These are phyloP conservation scores for Mycena albidolilacea DNA, from an alignment of 768 basidiomycete genomes.

Conservation along the genomic window DNA sequence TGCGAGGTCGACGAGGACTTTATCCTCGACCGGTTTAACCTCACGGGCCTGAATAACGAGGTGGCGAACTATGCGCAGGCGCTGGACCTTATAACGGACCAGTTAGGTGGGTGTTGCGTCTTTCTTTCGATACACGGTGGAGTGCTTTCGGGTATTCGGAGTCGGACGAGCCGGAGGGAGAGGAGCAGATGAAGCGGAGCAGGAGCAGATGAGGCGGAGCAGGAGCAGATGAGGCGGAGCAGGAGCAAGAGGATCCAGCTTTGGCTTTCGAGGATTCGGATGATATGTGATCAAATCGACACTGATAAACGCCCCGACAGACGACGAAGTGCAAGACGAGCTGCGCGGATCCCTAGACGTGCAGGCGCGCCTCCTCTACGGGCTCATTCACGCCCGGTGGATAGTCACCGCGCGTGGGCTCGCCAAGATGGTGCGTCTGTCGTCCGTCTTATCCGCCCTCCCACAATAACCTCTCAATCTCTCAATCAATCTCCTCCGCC, in stretches of 20 bases:
- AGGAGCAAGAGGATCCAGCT: too few relatives aligned
- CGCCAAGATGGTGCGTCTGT: constrained; percentile 86
- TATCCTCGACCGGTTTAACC: constrained; percentile 97
- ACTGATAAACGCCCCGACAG: constrained; percentile 53
- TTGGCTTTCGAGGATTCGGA: neutral
- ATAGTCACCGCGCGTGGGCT: constrained; percentile 95
- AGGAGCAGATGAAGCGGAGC: too few relatives aligned
- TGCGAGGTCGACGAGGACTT: constrained; percentile 99
- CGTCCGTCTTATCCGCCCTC: too few relatives aligned
- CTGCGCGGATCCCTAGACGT: constrained; percentile 92
- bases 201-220: too few relatives aligned
- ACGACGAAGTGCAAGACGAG: constrained; percentile 96
- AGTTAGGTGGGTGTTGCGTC: constrained; percentile 76
- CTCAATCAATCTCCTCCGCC: neutral
- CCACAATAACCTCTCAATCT: too few relatives aligned
- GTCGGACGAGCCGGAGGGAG: too few relatives aligned
- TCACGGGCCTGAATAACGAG: constrained; percentile 97
- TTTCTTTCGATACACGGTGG: too few relatives aligned
- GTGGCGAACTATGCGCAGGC: constrained; percentile 96
- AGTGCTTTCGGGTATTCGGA: too few relatives aligned
- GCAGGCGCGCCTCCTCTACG: constrained; percentile 94
- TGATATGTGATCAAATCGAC: neutral
- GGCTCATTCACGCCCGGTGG: constrained; percentile 97
- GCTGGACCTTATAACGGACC: constrained; percentile 96
- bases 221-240: too few relatives aligned